Evolutionary conservation across 1,284 basidiomycete genomes (phyloP).

Genomic region (Sphagnurus paluster): DNA sequence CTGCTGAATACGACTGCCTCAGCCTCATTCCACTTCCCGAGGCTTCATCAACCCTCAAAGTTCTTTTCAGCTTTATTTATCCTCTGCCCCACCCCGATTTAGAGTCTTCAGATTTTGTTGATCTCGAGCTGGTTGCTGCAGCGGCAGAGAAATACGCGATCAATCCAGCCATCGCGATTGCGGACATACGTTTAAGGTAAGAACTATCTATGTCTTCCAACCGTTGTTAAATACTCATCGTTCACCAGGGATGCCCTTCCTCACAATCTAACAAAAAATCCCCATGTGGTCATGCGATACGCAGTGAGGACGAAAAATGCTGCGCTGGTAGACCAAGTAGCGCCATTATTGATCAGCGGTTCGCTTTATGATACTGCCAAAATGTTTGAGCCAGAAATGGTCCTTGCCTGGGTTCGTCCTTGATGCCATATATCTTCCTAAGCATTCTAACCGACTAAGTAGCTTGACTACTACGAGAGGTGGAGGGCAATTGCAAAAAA

Average conservation of each 20-base stretch:
- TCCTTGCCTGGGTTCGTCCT: constrained; percentile 5
- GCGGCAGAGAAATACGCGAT: constrained; percentile 35
- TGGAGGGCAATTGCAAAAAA: constrained; percentile 1
- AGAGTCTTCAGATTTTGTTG: constrained; percentile 22
- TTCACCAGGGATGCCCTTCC: background rate
- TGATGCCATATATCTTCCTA: background rate
- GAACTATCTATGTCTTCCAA: background rate
- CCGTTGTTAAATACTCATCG: background rate
- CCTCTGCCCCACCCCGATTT: constrained; percentile 28
- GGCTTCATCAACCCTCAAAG: constrained; percentile 20
- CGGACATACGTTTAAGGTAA: constrained; percentile 29
- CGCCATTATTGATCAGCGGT: constrained; percentile 1
- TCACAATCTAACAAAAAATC: background rate
- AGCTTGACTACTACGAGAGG: constrained; percentile 6
- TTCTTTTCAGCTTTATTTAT: constrained; percentile 30
- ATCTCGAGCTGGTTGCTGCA: constrained; percentile 25
- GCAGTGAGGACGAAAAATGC: constrained; percentile 2
- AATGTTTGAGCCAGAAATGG: background rate
- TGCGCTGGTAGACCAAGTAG: constrained; percentile 7
- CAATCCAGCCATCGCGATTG: constrained; percentile 29
- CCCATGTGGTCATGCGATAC: constrained; percentile 6
- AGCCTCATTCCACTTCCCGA: constrained; percentile 25
- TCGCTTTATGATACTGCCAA: background rate
- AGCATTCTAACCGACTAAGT: background rate
- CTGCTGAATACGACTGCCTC: background rate